Conservation (phyloP, 129 eudicot genomes). For the Smallanthus sonchifolius region DNA sequence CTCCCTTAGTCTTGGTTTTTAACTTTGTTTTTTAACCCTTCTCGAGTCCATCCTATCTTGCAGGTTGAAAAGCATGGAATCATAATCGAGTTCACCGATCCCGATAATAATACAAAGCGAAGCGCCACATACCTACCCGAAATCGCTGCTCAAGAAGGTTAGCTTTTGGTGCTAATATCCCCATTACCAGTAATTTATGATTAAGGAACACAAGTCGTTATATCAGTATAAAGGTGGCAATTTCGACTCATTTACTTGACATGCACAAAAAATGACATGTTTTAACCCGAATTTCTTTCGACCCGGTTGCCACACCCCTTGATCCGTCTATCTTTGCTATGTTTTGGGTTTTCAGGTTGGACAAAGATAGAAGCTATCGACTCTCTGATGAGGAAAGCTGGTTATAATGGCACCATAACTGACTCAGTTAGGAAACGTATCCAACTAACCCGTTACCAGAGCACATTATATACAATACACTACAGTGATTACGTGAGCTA, state of each 20-base stretch:
- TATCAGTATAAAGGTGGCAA: neutral
- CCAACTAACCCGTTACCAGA: conserved; percentile 75
- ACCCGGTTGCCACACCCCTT: neutral
- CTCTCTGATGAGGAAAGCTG: conserved; percentile 71
- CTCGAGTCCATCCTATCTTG: conserved; percentile 1
- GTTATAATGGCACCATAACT: conserved; percentile 68
- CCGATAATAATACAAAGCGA: conserved; percentile 58
- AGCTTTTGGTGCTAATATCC: conserved; percentile 6
- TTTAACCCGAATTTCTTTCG: neutral
- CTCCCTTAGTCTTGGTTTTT: neutral
- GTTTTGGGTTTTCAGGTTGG: conserved; percentile 56
- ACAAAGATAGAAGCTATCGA: conserved; percentile 74
- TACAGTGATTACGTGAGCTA: conserved; percentile 56
- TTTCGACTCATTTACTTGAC: neutral
- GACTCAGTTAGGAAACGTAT: conserved; percentile 59
- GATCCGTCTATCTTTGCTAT: neutral
- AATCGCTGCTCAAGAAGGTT: conserved; percentile 90
- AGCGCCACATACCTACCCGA: conserved; percentile 91
- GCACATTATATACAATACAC: conserved; percentile 64
- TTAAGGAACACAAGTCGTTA: neutral
- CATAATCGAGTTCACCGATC: conserved; percentile 82
- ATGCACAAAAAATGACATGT: neutral
- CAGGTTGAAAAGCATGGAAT: conserved; percentile 88
- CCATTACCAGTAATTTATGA: neutral
- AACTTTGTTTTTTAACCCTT: neutral